Evolutionary conservation across 371 early-diverging fungal species (phyloP).

Genomic region (Rhizomucor pusillus): DNA sequence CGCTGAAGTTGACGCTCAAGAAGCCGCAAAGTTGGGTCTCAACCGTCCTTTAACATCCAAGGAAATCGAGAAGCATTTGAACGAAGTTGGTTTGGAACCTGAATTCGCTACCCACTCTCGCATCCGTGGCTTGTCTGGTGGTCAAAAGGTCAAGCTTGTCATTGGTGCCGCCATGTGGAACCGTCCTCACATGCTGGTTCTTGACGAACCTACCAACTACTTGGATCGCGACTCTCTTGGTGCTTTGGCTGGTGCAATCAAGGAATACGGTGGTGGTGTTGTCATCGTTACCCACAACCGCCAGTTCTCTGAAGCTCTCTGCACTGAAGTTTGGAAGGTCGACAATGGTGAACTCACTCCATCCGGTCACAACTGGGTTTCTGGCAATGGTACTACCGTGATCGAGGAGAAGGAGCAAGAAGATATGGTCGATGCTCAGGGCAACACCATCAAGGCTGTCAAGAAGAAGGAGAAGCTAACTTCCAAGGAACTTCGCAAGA

Average conservation of each 20-base stretch:
- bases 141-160: slow-evolving; percentile 90
- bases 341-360: slow-evolving; percentile 60
- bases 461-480: slow-evolving; percentile 49
- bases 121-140: slow-evolving; percentile 86
- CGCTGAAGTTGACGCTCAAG: slow-evolving; percentile 62
- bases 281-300: slow-evolving; percentile 77
- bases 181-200: slow-evolving; percentile 82
- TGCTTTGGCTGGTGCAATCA: slow-evolving; percentile 65
- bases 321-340: slow-evolving; percentile 73
- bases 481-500: slow-evolving; percentile 50
- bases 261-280: slow-evolving; percentile 71
- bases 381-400: slow-evolving; percentile 38
- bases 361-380: slow-evolving; percentile 53
- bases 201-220: slow-evolving; percentile 90
- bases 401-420: slow-evolving; percentile 39
- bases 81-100: slow-evolving; percentile 66
- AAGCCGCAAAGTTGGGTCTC: slow-evolving; percentile 64
- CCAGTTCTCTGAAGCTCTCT: slow-evolving; percentile 67
- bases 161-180: slow-evolving; percentile 84
- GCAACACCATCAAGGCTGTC: slow-evolving; percentile 45
- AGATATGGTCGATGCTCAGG: slow-evolving; percentile 44
- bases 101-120: slow-evolving; percentile 79
- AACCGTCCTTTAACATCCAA: slow-evolving; percentile 61
- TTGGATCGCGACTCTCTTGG: slow-evolving; percentile 76
- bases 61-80: slow-evolving; percentile 70